Evolutionary conservation across 768 basidiomycete genomes (phyloP).

Genomic region (Cystofilobasidium capitatum): DNA sequence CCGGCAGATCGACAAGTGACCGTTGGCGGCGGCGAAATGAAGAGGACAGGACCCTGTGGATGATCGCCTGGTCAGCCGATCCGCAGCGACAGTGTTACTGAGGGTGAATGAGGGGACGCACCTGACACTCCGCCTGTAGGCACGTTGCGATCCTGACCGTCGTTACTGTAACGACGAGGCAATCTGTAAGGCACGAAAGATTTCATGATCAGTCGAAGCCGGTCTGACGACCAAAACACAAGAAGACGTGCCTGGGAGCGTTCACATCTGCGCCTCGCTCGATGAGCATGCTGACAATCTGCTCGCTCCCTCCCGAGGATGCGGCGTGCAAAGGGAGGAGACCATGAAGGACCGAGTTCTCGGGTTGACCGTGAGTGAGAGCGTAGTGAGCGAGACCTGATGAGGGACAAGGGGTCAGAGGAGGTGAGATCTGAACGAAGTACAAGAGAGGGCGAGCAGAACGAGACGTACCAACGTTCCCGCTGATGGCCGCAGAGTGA

Average conservation of each 20-base stretch:
- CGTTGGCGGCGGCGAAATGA: constrained; percentile 94
- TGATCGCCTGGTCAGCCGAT: background rate
- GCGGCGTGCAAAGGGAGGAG: constrained; percentile 96
- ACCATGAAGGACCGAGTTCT: constrained; percentile 85
- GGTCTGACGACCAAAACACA: constrained; percentile 10
- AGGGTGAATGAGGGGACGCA: constrained; percentile 27
- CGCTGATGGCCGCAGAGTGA: constrained; percentile 47
- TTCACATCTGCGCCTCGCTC: constrained; percentile 97
- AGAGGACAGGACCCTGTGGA: constrained; percentile 73
- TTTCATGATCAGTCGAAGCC: background rate
- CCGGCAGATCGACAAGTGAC: constrained; percentile 65
- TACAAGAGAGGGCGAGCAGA: background rate
- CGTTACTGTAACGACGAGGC: constrained; percentile 43
- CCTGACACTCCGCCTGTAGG: constrained; percentile 39
- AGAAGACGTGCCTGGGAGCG: constrained; percentile 67
- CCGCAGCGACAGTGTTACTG: constrained; percentile 10
- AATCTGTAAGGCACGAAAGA: constrained; percentile 31
- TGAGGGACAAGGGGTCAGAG: background rate
- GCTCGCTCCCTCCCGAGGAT: constrained; percentile 76
- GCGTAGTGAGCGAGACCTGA: constrained; percentile 71
- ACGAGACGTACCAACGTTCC: constrained; percentile 55
- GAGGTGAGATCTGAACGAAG: background rate
- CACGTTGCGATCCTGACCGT: constrained; percentile 36
- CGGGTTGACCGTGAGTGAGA: constrained; percentile 80
- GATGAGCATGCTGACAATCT: constrained; percentile 77